Base-by-base conservation (phyloP, 805 yeast genomes). In the Lipomyces kockii region DNA sequence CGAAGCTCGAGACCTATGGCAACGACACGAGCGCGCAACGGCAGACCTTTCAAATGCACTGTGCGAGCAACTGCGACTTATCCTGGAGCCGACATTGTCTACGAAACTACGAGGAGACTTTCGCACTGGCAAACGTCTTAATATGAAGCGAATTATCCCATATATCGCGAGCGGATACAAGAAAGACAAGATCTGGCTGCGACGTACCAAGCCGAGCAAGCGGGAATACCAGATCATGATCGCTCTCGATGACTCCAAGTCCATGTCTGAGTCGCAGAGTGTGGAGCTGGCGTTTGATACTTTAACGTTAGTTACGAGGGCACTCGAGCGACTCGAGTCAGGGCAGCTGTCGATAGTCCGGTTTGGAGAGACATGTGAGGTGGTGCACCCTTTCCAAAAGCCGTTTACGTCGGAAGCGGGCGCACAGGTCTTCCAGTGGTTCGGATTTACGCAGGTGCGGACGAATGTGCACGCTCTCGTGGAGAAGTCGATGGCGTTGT, bases 221-320 rank as follows among this genome's bases (percentile, higher is more conserved):
- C 88, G 99, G 75, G 95, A 93, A 77, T 95, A 95, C 78, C 99
- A 95, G 81, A 91, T 95, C 70, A 91, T 96, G 97, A 90, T 95
- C 72, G 93, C 99, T 0, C 90, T 95, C 59, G 99, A 95, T 81
- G 97, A 95, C 77, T 95, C 99, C 37, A 92, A 91, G 78, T 94
- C 98, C 0, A 95, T 95, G 99, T 87, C 93, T 65, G 98, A 94
- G 78, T 89, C 97, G 29, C 87, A 89, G 72, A 88, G 96, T 49
- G 94, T 92, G 20, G 92, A 91, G 72, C 83, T 95, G 67, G 98
- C 99, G 0, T 92, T 92, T 85, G 94, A 95, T 75, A 89, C 97
- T 76, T 90, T 95, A 75, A 94, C 98, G 7, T 83, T 95, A 56
- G 98, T 95, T 1, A 88, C 97, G 2, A 93, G 92, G 78, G 97